These are phyloP conservation scores for Zarea fungicola DNA, from an alignment of 2,329 filamentous ascomycete species.

Conservation along the genomic window DNA sequence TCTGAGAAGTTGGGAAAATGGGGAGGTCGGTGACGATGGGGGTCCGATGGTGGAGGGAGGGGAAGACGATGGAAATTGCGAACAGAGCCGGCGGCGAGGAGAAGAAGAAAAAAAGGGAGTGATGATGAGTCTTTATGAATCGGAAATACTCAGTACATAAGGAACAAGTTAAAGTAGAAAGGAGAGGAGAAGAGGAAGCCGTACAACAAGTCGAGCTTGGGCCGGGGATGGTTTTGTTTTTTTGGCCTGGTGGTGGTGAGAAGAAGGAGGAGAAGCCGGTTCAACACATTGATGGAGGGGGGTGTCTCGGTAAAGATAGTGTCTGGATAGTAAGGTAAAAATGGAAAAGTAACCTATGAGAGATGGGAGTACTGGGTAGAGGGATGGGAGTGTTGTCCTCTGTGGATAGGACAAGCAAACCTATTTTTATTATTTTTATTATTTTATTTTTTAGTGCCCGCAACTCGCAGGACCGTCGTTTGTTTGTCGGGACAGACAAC, in stretches of 20 bases:
- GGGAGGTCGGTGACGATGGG: slow-evolving; percentile 25
- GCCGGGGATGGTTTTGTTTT: slow-evolving; percentile 12
- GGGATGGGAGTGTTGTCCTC: no score
- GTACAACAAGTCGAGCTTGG: slow-evolving; percentile 10
- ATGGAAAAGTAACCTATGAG: no score
- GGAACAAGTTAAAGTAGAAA: slow-evolving; percentile 15
- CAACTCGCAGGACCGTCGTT: no score
- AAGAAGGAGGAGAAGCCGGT: slow-evolving; percentile 1
- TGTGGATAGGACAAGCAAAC: no score
- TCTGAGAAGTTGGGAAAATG: slow-evolving; percentile 22
- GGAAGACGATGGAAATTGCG: slow-evolving; percentile 21
- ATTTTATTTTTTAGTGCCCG: no score
- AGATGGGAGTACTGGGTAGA: no score
- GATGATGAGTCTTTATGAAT: neutral
- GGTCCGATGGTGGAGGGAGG: slow-evolving; percentile 19
- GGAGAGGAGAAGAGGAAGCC: slow-evolving; percentile 8
- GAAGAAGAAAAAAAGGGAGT: slow-evolving; percentile 13
- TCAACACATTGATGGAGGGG: neutral
- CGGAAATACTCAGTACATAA: slow-evolving; percentile 18
- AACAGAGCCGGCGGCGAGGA: slow-evolving; percentile 27
- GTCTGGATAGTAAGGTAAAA: no score
- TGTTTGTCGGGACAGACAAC: no score
- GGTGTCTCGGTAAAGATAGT: neutral
- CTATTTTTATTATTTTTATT: no score
- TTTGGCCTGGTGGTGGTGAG: slow-evolving; percentile 5